Conservation (phyloP, 2,329 filamentous ascomycete genomes). For the Colletotrichum neosansevieriae region DNA sequence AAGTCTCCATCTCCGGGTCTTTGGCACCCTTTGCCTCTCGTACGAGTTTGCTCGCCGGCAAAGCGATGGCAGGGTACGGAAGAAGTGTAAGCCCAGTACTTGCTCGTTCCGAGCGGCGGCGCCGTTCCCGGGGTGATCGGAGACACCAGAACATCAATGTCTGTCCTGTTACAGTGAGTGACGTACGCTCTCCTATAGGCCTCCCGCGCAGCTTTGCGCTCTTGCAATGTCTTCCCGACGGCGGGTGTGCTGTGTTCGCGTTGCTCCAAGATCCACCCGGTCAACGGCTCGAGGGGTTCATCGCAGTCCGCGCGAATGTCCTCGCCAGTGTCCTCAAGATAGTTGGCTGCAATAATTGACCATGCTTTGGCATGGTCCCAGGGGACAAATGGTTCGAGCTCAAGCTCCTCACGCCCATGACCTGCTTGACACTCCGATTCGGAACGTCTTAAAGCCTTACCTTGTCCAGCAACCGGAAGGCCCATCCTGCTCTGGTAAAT, state of each 20-base stretch:
- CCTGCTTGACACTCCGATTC: slow-evolving; percentile 61
- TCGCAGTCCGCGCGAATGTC: too few species aligned
- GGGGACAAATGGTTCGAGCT: neutral
- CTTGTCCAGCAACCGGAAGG: slow-evolving; percentile 53
- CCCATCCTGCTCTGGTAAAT: slow-evolving; percentile 53
- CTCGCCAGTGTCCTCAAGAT: too few species aligned
- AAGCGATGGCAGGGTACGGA: neutral
- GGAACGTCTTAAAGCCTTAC: slow-evolving; percentile 54
- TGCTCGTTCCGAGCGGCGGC: neutral
- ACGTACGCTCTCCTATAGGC: too few species aligned
- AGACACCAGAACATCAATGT: neutral
- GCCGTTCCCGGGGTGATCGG: neutral
- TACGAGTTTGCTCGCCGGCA: too few species aligned
- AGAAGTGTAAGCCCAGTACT: neutral
- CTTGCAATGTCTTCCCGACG: neutral
- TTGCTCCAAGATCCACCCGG: neutral
- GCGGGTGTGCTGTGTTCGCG: neutral
- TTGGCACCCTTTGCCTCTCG: too few species aligned
- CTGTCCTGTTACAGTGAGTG: neutral
- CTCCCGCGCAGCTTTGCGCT: neutral
- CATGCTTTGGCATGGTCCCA: neutral
- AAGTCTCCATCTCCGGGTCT: too few species aligned
- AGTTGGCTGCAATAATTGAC: neutral
- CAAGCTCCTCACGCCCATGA: slow-evolving; percentile 59
- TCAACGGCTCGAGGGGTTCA: neutral